Evolutionary conservation across 805 yeast genomes (phyloP).

Genomic region (Candida tallmaniae): DNA sequence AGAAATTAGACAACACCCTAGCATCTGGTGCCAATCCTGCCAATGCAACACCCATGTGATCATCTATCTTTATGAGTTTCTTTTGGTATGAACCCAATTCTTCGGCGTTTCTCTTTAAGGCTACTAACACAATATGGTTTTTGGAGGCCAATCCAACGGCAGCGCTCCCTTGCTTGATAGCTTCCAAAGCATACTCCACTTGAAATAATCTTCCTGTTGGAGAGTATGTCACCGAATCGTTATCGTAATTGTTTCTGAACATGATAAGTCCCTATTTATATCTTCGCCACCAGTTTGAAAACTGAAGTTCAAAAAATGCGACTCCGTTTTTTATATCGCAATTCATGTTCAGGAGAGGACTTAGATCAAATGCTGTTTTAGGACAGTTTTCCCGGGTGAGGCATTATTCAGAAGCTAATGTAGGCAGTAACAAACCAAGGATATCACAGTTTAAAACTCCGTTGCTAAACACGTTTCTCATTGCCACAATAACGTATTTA

Average conservation of each 20-base stretch:
- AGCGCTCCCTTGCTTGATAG: slow-evolving; percentile 97
- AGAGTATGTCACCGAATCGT: slow-evolving; percentile 96
- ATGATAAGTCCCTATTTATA: slow-evolving; percentile 10
- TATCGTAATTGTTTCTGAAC: slow-evolving; percentile 98
- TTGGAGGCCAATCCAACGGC: slow-evolving; percentile 90
- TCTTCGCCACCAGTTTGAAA: slow-evolving; percentile 2
- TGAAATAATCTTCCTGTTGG: slow-evolving; percentile 92
- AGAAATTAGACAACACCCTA: slow-evolving; percentile 80
- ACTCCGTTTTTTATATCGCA: too few species aligned
- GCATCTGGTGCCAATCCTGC: slow-evolving; percentile 99
- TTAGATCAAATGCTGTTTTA: too few species aligned
- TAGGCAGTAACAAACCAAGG: slow-evolving; percentile 24
- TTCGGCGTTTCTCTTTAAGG: slow-evolving; percentile 92
- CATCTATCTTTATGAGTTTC: slow-evolving; percentile 87
- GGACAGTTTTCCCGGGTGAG: too few species aligned
- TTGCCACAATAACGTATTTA: slow-evolving; percentile 37
- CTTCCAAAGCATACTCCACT: slow-evolving; percentile 85
- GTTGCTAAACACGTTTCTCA: slow-evolving; percentile 32
- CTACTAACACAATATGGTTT: slow-evolving; percentile 86
- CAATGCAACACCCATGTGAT: slow-evolving; percentile 89
- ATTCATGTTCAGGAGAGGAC: too few species aligned
- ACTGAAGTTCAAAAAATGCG: too few species aligned
- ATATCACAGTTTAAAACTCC: slow-evolving; percentile 36
- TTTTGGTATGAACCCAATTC: slow-evolving; percentile 96
- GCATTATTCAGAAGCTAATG: too few species aligned